Evolutionary conservation across 1,284 basidiomycete genomes (phyloP).

Genomic region (Moesziomyces aphidis): DNA sequence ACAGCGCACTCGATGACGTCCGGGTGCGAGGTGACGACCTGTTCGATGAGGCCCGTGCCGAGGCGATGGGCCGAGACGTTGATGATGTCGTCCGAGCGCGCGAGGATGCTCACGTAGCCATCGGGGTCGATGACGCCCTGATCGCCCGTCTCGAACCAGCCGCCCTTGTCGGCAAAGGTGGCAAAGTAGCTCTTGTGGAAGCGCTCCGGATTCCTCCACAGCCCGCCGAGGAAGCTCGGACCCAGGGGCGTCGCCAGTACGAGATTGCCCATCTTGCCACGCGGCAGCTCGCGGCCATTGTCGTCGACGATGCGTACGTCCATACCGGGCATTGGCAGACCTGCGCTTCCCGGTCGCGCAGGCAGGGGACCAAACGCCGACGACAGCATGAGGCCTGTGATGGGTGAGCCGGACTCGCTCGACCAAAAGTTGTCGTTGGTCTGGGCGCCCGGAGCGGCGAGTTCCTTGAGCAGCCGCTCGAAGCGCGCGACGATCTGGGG

Average conservation of each 20-base stretch:
- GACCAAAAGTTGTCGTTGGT: slow-evolving; percentile 66
- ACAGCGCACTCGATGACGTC: slow-evolving; percentile 63
- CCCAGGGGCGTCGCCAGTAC: slow-evolving; percentile 57
- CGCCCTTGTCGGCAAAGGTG: slow-evolving; percentile 60
- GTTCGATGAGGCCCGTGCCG: slow-evolving; percentile 61
- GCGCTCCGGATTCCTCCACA: slow-evolving; percentile 60
- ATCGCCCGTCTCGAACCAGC: slow-evolving; percentile 65
- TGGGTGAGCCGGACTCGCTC: slow-evolving; percentile 60
- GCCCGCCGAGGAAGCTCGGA: slow-evolving; percentile 55
- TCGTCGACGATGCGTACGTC: slow-evolving; percentile 65
- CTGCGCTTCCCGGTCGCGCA: slow-evolving; percentile 57
- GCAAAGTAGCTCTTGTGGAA: slow-evolving; percentile 58
- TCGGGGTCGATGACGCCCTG: slow-evolving; percentile 58
- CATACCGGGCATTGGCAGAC: slow-evolving; percentile 62
- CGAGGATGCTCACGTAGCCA: slow-evolving; percentile 63
- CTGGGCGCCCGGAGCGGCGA: slow-evolving; percentile 57
- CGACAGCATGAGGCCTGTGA: slow-evolving; percentile 57
- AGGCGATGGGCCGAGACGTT: slow-evolving; percentile 63
- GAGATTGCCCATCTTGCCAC: slow-evolving; percentile 64
- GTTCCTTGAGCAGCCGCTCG: slow-evolving; percentile 47
- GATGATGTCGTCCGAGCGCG: slow-evolving; percentile 60
- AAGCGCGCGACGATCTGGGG: slow-evolving; percentile 59
- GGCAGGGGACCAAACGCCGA: slow-evolving; percentile 43
- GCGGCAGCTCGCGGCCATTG: slow-evolving; percentile 48
- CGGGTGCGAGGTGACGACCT: slow-evolving; percentile 50